These are phyloP conservation scores for Articulospora tetracladia DNA, from an alignment of 495 filamentous ascomycete species.

Conservation along the genomic window DNA sequence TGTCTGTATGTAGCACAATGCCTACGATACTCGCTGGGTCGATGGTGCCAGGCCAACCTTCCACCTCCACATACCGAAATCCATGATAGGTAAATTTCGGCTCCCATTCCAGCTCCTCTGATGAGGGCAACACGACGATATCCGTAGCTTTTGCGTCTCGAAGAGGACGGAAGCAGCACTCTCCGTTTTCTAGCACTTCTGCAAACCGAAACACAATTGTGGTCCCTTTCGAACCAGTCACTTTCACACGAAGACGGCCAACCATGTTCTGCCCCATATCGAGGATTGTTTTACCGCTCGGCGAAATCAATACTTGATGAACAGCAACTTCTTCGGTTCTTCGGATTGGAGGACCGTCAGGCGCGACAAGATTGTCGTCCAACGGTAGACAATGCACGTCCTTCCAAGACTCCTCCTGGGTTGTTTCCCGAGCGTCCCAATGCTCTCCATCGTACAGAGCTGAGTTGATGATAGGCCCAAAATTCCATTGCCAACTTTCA, in stretches of 20 bases:
- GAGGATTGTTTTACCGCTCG: conserved; percentile 40
- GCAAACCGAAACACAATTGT: conserved; percentile 39
- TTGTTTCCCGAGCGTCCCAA: conserved; percentile 35
- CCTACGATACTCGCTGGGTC: conserved; percentile 31
- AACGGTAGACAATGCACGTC: conserved; percentile 1
- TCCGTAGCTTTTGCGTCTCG: conserved; percentile 42
- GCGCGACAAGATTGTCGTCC: conserved; percentile 2
- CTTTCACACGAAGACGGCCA: conserved; percentile 37
- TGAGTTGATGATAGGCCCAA: conserved; percentile 36
- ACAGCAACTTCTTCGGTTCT: conserved; percentile 25
- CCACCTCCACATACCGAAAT: conserved; percentile 48
- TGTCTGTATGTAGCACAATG: conserved; percentile 45
- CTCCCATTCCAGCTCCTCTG: conserved; percentile 28
- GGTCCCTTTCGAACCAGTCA: conserved; percentile 29
- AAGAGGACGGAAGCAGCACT: conserved; percentile 44
- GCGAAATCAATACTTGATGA: conserved; percentile 35
- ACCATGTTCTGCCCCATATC: conserved; percentile 57
- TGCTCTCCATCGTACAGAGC: conserved; percentile 52
- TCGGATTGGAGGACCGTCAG: conserved; percentile 14
- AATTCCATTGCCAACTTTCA: conserved; percentile 35
- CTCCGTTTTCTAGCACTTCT: conserved; percentile 49
- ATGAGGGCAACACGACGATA: conserved; percentile 30
- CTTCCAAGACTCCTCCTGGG: conserved; percentile 6
- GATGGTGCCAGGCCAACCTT: conserved; percentile 34
- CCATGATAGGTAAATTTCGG: conserved; percentile 51